Percentiles rank a stretch among this genome's conserved stretches.
Evolutionary conservation across 371 early-diverging fungal genomes (phyloP).

Genomic region (Umbelopsis sp.): DNA sequence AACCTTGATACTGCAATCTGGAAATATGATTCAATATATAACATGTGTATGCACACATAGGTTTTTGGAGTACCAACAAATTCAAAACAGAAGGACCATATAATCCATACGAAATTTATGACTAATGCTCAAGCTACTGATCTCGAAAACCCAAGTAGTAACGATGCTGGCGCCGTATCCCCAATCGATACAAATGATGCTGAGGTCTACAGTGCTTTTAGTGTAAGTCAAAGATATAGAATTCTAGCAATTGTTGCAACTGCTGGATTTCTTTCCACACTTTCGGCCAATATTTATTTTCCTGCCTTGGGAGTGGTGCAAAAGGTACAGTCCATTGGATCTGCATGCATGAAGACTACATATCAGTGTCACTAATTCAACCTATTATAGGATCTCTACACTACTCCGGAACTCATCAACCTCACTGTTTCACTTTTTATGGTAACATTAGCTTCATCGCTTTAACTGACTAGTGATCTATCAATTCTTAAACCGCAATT

Average conservation of each 20-base stretch:
- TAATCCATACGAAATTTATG: neutral
- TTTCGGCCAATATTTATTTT: conserved; percentile 33
- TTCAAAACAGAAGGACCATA: neutral
- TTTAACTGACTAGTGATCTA: neutral
- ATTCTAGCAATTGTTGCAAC: conserved; percentile 26
- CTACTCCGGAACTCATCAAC: conserved; percentile 30
- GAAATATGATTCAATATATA: too few species aligned
- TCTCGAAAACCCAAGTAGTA: neutral
- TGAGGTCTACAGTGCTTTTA: neutral
- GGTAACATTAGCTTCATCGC: neutral
- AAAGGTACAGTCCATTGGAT: conserved; percentile 20
- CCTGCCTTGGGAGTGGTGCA: conserved; percentile 29
- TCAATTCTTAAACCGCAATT: too few species aligned
- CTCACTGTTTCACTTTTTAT: conserved; percentile 37
- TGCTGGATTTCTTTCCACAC: conserved; percentile 31
- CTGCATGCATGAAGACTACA: neutral
- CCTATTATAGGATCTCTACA: conserved; percentile 26
- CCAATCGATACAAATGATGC: neutral
- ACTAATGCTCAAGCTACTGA: neutral
- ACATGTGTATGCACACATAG: too few species aligned
- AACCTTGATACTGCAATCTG: too few species aligned
- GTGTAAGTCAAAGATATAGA: neutral
- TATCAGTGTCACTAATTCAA: neutral
- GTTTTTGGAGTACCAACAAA: neutral
- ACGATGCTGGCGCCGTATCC: neutral